Conservation (phyloP, 768 basidiomycete genomes). For the Gloeophyllum trabeum region DNA sequence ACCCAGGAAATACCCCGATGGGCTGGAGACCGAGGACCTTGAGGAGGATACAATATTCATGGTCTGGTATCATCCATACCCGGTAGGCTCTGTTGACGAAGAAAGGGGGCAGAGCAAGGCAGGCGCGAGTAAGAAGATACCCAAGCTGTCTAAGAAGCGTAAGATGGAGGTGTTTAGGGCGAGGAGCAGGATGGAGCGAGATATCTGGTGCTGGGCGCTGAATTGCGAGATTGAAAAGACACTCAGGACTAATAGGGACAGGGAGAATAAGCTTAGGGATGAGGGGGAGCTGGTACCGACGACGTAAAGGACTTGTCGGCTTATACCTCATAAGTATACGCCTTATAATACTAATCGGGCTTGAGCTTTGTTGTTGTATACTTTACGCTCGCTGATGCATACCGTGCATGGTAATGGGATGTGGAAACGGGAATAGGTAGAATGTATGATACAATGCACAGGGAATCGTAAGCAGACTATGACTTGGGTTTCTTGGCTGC, state of each 20-base stretch:
- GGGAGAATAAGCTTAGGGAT: slow-evolving; percentile 59
- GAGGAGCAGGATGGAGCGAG: slow-evolving; percentile 78
- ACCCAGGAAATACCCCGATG: slow-evolving; percentile 80
- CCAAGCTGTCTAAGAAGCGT: slow-evolving; percentile 41
- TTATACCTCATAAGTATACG: too few species aligned
- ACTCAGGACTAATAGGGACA: slow-evolving; percentile 43
- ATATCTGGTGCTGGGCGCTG: slow-evolving; percentile 92
- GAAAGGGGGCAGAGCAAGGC: slow-evolving; percentile 3
- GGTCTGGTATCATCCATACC: slow-evolving; percentile 49
- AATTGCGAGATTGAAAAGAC: slow-evolving; percentile 84
- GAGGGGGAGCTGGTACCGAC: slow-evolving; percentile 47
- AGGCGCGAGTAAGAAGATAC: slow-evolving; percentile 22
- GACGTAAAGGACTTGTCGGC: slow-evolving; percentile 5
- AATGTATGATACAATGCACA: slow-evolving; percentile 2
- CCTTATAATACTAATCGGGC: background rate
- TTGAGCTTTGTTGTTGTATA: background rate
- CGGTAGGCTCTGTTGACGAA: background rate
- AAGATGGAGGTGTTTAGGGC: slow-evolving; percentile 60
- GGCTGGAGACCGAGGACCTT: slow-evolving; percentile 76
- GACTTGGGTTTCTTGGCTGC: slow-evolving; percentile 79
- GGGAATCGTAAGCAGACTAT: background rate
- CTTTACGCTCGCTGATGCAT: background rate
- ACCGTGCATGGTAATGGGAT: background rate
- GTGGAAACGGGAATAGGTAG: background rate
- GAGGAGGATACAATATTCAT: slow-evolving; percentile 86